phyloP scores from a whole-genome alignment of 2,329 filamentous ascomycete genomes.

The Fragosphaeria purpurea region DNA sequence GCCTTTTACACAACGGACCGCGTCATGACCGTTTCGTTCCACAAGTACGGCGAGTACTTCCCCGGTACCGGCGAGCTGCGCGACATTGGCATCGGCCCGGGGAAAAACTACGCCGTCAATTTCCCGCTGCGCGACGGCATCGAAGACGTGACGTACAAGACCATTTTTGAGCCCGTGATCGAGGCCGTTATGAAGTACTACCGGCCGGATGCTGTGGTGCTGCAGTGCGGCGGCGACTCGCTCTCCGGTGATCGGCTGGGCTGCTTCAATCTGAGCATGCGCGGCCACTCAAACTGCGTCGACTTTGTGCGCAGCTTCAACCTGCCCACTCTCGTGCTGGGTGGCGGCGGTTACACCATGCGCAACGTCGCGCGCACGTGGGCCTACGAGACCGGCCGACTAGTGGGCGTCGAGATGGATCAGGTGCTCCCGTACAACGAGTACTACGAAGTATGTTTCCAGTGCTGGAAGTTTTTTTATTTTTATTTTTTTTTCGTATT shows the following conservation, averaged over 20 bases:
- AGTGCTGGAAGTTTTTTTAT: neutral
- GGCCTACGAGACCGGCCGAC: conserved; percentile 89
- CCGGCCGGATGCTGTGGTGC: conserved; percentile 80
- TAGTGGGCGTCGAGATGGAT: conserved; percentile 74
- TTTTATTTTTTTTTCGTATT: neutral
- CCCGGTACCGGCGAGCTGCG: conserved; percentile 82
- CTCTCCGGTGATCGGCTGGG: conserved; percentile 88
- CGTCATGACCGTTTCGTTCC: conserved; percentile 84
- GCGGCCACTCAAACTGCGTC: conserved; percentile 89
- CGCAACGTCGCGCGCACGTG: conserved; percentile 94
- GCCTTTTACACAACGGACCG: conserved; percentile 77
- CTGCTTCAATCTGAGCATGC: conserved; percentile 96
- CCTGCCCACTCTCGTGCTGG: conserved; percentile 81
- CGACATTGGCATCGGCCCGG: conserved; percentile 76
- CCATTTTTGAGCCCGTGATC: conserved; percentile 86
- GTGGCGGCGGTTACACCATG: conserved; percentile 93
- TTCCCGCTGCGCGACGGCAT: conserved; percentile 88
- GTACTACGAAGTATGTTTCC: conserved; percentile 60
- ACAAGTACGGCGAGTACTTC: conserved; percentile 97
- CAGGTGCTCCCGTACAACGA: conserved; percentile 88
- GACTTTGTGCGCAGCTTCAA: conserved; percentile 80
- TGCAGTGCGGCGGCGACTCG: conserved; percentile 93
- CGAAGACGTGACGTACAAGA: conserved; percentile 79
- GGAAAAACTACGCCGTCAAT: conserved; percentile 84
- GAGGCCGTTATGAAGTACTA: conserved; percentile 79